Evolutionary conservation across 75 land plant species (phyloP).

Genomic region (Picea glauca): DNA sequence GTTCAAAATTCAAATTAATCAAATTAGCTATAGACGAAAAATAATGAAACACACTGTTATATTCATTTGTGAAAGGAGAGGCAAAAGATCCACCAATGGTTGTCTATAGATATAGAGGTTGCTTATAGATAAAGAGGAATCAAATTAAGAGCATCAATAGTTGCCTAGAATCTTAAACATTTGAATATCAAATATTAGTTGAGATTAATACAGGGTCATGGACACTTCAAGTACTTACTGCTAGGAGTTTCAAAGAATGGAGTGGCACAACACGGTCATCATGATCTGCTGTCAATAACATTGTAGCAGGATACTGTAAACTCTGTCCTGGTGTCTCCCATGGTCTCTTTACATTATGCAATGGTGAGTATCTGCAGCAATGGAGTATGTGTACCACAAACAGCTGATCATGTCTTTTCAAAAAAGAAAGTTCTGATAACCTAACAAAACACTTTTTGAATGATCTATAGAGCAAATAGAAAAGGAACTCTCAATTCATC

Average conservation of each 20-base stretch:
- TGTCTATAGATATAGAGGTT: no score
- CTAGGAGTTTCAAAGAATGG: conserved; percentile 84
- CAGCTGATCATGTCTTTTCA: not conserved
- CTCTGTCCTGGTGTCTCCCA: conserved; percentile 54
- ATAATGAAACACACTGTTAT: no score
- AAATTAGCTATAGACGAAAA: no score
- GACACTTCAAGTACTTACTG: conserved; percentile 45
- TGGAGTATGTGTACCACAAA: not conserved
- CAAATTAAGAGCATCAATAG: no score
- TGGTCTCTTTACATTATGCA: conserved; percentile 90
- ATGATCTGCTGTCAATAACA: conserved; percentile 97
- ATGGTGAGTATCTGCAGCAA: conserved; percentile 83
- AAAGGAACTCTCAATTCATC: not conserved
- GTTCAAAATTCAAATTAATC: no score
- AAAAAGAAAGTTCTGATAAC: not conserved
- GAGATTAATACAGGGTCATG: no score
- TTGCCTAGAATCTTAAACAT: no score
- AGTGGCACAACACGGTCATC: conserved; percentile 98
- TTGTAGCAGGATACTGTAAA: conserved; percentile 81
- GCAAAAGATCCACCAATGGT: no score
- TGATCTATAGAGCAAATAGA: not conserved
- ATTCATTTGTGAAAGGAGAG: no score
- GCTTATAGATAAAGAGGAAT: no score
- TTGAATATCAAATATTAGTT: no score
- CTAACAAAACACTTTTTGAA: not conserved